Conservation (phyloP, 306 rosid species). For the Astragalus glycyphyllos region DNA sequence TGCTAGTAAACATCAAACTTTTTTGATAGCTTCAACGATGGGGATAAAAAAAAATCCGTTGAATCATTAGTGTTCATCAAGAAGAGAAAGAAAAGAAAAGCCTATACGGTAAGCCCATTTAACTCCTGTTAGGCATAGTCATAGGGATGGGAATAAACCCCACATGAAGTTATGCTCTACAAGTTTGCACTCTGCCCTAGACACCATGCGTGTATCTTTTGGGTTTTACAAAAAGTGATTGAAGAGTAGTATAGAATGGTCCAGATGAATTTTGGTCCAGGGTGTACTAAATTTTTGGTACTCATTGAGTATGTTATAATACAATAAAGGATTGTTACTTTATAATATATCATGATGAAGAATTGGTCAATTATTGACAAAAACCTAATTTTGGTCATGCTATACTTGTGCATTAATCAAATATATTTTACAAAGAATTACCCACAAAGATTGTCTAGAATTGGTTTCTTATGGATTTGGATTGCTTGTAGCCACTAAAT, state of each 20-base stretch:
- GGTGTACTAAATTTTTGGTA: too few species aligned
- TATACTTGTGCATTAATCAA: neutral
- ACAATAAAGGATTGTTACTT: too few species aligned
- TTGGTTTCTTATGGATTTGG: too few species aligned
- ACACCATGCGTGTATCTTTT: constrained; percentile 11
- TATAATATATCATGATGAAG: too few species aligned
- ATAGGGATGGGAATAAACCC: constrained; percentile 14
- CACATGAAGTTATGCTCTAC: neutral
- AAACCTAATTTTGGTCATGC: too few species aligned
- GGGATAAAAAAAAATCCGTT: too few species aligned
- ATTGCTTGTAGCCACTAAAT: too few species aligned
- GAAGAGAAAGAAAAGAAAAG: constrained; percentile 35
- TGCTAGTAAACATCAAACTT: constrained; percentile 27
- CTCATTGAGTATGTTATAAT: too few species aligned
- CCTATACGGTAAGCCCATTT: constrained; percentile 21
- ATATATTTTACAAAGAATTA: neutral
- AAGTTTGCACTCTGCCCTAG: constrained; percentile 19
- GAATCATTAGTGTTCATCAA: constrained; percentile 42
- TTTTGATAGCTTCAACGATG: constrained; percentile 33
- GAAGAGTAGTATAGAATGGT: too few species aligned
- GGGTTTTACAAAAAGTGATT: neutral
- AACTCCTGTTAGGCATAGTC: constrained; percentile 6
- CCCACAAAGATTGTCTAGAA: too few species aligned
- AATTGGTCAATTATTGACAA: too few species aligned
- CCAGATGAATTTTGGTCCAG: neutral